Conservation (phyloP, 495 filamentous ascomycete species). For the Penicillium samsonianum region DNA sequence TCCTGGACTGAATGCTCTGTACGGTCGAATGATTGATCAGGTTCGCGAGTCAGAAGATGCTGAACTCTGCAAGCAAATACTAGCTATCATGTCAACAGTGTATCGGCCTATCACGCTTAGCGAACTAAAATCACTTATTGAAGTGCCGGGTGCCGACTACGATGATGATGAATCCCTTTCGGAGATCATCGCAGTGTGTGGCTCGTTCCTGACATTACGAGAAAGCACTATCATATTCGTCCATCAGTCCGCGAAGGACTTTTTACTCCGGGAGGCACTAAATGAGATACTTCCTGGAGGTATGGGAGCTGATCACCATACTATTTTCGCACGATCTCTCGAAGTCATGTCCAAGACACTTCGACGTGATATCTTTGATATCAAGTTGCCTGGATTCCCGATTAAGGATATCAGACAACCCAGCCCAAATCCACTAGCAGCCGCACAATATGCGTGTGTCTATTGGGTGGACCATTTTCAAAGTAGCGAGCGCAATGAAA, state of each 20-base stretch:
- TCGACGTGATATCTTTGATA: constrained; percentile 23
- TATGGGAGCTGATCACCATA: constrained; percentile 24
- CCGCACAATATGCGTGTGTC: constrained; percentile 32
- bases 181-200: constrained; percentile 19
- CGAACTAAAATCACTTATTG: constrained; percentile 24
- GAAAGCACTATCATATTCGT: constrained; percentile 35
- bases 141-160: constrained; percentile 4
- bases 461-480: constrained; percentile 44
- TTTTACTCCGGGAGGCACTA: constrained; percentile 16
- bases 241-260: constrained; percentile 49
- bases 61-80: constrained; percentile 13
- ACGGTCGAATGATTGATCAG: constrained; percentile 20
- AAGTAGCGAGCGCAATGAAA: constrained; percentile 1
- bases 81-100: constrained; percentile 22
- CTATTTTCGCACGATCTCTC: constrained; percentile 34
- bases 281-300: constrained; percentile 21
- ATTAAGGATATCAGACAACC: constrained; percentile 9
- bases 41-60: constrained; percentile 8
- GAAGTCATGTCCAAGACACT: constrained; percentile 20
- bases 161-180: neutral
- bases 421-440: constrained; percentile 20
- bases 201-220: constrained; percentile 27
- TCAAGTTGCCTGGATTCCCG: constrained; percentile 15
- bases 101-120: constrained; percentile 31
- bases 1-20: constrained; percentile 16